Conservation (phyloP, 2,329 filamentous ascomycete genomes). For the Cyclaneusma minus region DNA sequence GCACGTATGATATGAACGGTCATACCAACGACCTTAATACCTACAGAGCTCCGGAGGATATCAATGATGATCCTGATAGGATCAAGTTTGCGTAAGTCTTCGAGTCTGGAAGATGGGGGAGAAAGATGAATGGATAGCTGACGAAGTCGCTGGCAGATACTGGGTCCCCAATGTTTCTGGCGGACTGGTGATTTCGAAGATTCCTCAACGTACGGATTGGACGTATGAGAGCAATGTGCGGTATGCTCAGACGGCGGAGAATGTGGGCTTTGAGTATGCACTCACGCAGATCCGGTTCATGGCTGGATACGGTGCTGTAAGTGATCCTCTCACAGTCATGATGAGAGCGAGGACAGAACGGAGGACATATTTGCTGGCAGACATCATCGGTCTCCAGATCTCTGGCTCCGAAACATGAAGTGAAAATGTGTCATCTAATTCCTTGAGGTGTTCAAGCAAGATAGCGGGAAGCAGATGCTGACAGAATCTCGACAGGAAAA, state of each 20-base stretch:
- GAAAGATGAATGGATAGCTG: constrained; percentile 2
- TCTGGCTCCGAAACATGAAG: too few relatives aligned
- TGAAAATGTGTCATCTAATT: too few relatives aligned
- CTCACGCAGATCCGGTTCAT: constrained; percentile 36
- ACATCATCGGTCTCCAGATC: too few relatives aligned
- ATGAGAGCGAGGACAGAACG: too few relatives aligned
- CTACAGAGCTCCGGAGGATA: constrained; percentile 17
- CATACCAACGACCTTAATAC: constrained; percentile 7
- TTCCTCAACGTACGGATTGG: constrained; percentile 32
- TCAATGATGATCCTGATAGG: constrained; percentile 26
- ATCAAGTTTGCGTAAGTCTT: constrained; percentile 25
- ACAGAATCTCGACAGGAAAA: constrained; percentile 15
- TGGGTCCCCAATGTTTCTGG: constrained; percentile 39
- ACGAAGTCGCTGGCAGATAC: constrained; percentile 19
- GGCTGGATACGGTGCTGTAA: constrained; percentile 28
- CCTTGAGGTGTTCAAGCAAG: constrained; percentile 9
- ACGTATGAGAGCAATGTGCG: constrained; percentile 29
- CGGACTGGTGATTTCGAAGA: constrained; percentile 35
- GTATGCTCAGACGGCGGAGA: constrained; percentile 32
- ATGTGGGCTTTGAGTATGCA: constrained; percentile 32
- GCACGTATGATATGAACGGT: constrained; percentile 2
- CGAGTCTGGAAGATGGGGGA: background rate
- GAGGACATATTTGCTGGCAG: constrained; percentile 12
- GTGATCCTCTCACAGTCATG: background rate
- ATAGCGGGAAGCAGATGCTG: constrained; percentile 1